Evolutionary conservation across 768 basidiomycete species (phyloP), one percentile per base, ranked within the genome.

Genomic region (Harrya chromipes): DNA sequence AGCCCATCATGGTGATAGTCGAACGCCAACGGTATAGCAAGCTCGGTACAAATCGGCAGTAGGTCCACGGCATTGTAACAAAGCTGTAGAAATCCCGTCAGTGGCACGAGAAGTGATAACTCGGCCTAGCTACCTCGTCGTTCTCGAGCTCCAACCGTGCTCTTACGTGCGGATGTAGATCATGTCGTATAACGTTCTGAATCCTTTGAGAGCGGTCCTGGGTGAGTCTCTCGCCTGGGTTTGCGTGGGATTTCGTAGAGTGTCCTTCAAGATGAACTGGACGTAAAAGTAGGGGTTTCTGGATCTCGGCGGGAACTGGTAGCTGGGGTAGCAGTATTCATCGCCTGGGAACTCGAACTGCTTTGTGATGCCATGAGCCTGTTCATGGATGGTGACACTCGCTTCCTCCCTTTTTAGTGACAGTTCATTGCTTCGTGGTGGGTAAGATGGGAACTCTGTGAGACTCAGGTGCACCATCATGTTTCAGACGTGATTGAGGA

Each of bases 81-180:
- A n/a, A n/a, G n/a, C n/a, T n/a, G n/a, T n/a, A n/a, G n/a, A n/a
- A n/a, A n/a, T n/a, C n/a, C n/a, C n/a, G n/a, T n/a, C n/a, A n/a
- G 90, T 12, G 8, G 5, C 16, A 27, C 10, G 33, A 38, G 1
- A 17, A 14, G 13, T n/a, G n/a, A 39, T 29, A 4, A 16, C 19
- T 6, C 8, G 9, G 11, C 4, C 41, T 1, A 16, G 17, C 26
- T 42, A 88, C 90, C 73, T 97, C 94, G 56, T 97, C 94, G 52
- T 97, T 97, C 69, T 97, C 94, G n/a, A 94, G 73, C 2, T 92
- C 93, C 19, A 94, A 65, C 39, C 94, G 76, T 13, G 76, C 76
- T 52, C 87, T 81, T 50, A 91, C 82, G 20, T 79, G 77, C 19
- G 78, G 70, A 9, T 83, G 74, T 33, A 92, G 75, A n/a, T 67